phyloP scores from a whole-genome alignment of 805 yeast species.

The Metschnikowia chrysomelidarum region DNA sequence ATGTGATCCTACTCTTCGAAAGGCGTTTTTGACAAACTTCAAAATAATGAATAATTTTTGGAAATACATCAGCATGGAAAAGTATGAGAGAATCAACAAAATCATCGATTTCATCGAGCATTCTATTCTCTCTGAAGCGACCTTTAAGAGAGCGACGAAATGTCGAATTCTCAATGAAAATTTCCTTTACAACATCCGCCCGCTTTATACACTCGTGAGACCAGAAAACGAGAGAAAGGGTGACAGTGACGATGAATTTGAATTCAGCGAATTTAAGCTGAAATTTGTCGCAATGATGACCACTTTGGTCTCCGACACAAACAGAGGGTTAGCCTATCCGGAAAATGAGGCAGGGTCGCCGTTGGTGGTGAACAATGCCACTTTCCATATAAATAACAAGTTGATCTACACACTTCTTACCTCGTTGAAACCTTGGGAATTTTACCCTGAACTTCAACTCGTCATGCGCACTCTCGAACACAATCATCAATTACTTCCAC shows the following conservation, averaged over 20 bases:
- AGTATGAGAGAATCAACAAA: conserved; percentile 25
- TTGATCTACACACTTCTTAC: conserved; percentile 60
- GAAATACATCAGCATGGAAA: conserved; percentile 46
- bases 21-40: conserved; percentile 55
- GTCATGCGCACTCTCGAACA: conserved; percentile 47
- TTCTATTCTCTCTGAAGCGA: conserved; percentile 54
- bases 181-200: conserved; percentile 56
- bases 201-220: conserved; percentile 33
- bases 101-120: conserved; percentile 49
- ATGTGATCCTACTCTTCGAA: conserved; percentile 55
- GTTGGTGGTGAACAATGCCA: conserved; percentile 46
- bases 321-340: conserved; percentile 45
- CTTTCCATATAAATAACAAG: conserved; percentile 65
- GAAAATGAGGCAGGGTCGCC: conserved; percentile 51
- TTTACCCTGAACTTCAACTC: conserved; percentile 57
- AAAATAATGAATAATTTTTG: conserved; percentile 66
- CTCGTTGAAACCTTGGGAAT: conserved; percentile 79
- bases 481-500: conserved; percentile 71
- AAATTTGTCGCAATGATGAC: conserved; percentile 47
- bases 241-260: conserved; percentile 24
- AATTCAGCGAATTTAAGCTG: conserved; percentile 31
- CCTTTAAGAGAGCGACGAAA: conserved; percentile 66
- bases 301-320: conserved; percentile 48
- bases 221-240: conserved; percentile 12
- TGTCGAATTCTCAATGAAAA: conserved; percentile 77